Evolutionary conservation across 2,329 filamentous ascomycete species (phyloP).

Genomic region (Fusarium oligoseptatum): DNA sequence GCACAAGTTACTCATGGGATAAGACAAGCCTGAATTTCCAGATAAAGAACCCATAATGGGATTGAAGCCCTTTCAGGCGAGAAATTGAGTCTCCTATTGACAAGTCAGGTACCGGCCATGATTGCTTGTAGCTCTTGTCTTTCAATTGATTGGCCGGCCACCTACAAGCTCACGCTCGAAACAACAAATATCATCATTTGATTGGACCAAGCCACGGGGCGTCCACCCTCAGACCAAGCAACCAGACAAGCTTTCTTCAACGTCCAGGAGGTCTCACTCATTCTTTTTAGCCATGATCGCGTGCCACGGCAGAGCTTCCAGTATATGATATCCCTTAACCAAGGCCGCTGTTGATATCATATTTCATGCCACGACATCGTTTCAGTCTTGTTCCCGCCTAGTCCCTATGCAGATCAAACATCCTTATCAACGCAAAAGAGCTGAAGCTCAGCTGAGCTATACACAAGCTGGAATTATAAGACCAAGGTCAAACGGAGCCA

Average conservation of each 20-base stretch:
- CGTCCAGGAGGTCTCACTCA: neutral
- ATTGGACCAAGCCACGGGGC: constrained; percentile 6
- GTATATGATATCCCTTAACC: neutral
- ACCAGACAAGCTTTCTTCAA: neutral
- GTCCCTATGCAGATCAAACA: neutral
- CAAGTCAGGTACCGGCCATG: neutral
- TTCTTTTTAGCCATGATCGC: neutral
- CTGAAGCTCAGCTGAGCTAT: neutral
- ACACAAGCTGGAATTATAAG: neutral
- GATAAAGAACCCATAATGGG: neutral
- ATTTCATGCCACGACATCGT: neutral
- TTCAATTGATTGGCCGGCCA: constrained; percentile 3
- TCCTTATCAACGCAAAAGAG: neutral
- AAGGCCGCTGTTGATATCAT: neutral
- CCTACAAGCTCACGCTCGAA: neutral
- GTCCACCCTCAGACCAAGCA: neutral
- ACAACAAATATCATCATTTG: neutral
- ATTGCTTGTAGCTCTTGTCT: neutral
- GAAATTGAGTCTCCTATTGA: neutral
- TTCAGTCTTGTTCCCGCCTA: neutral
- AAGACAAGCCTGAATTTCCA: neutral
- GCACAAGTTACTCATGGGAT: neutral
- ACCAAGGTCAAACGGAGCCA: neutral
- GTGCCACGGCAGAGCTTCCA: neutral
- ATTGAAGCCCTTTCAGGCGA: neutral